These are phyloP conservation scores for Vanderwaltozyma tropicalis DNA, from an alignment of 805 yeast species.

Conservation along the genomic window DNA sequence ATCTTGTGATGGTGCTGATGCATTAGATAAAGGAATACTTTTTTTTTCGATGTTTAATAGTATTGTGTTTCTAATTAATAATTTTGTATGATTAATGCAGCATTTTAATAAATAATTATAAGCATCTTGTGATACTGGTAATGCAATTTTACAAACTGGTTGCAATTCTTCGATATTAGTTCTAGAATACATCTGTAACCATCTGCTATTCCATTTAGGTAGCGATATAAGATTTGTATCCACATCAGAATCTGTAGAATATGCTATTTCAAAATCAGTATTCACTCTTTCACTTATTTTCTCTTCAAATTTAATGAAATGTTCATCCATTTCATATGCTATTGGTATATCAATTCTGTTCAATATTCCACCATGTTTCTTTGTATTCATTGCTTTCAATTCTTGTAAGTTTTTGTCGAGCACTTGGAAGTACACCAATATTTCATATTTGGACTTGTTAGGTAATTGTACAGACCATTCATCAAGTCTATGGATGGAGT, in stretches of 20 bases:
- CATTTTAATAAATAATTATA: constrained; percentile 8
- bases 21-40: constrained; percentile 7
- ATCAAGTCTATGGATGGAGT: constrained; percentile 25
- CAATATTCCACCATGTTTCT: constrained; percentile 13
- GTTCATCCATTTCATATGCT: constrained; percentile 27
- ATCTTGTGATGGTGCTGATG: background rate
- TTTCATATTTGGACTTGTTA: constrained; percentile 21
- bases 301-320: constrained; percentile 20
- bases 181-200: constrained; percentile 20
- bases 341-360: constrained; percentile 20
- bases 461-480: constrained; percentile 19
- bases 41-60: constrained; percentile 12
- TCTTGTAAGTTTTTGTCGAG: constrained; percentile 11
- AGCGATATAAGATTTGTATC: constrained; percentile 7
- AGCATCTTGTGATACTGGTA: constrained; percentile 10
- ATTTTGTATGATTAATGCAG: constrained; percentile 9
- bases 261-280: constrained; percentile 4
- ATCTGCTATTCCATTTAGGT: constrained; percentile 21
- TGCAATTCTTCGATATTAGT: constrained; percentile 11
- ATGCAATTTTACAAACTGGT: constrained; percentile 9
- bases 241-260: background rate
- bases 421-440: constrained; percentile 18
- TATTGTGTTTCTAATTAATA: constrained; percentile 12
- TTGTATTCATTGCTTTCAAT: constrained; percentile 9
- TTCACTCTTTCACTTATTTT: constrained; percentile 10